A percentile compares a stretch with the other conserved stretches of the same genome.
phyloP scores from a whole-genome alignment of 305 asterid genomes.

The Salvia sclarea region DNA sequence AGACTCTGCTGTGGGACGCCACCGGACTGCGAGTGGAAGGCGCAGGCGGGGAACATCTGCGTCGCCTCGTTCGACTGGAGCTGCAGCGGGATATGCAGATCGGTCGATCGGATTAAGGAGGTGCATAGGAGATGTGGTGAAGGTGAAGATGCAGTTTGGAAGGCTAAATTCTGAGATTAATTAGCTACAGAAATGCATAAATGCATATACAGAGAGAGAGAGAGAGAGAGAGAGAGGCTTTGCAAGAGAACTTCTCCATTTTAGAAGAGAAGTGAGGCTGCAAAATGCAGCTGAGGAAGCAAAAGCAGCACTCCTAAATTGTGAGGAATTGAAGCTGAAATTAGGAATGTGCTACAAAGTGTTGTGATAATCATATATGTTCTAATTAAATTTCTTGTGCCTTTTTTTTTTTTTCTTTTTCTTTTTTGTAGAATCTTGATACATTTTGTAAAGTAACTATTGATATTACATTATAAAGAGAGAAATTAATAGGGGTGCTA shows the following conservation, averaged over 20 bases:
- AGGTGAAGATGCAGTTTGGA: constrained; percentile 71
- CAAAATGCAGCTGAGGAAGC: constrained; percentile 42
- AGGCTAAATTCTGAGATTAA: constrained; percentile 54
- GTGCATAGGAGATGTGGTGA: constrained; percentile 88
- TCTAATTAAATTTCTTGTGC: background rate
- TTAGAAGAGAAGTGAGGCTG: constrained; percentile 64
- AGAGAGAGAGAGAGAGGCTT: constrained; percentile 39
- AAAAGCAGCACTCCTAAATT: constrained; percentile 21
- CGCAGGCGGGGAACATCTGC: constrained; percentile 79
- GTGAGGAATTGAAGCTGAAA: constrained; percentile 20
- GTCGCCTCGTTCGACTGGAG: constrained; percentile 92
- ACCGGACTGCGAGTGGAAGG: constrained; percentile 96
- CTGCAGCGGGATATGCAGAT: constrained; percentile 88
- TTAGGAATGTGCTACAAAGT: constrained; percentile 6
- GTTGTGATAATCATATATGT: background rate
- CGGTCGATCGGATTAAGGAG: constrained; percentile 76
- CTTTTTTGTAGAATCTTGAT: background rate
- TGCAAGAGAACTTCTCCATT: constrained; percentile 51
- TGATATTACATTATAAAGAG: background rate
- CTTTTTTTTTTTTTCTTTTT: background rate
- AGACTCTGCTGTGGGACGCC: constrained; percentile 94
- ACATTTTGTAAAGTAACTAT: constrained; percentile 16
- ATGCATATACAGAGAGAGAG: constrained; percentile 29
- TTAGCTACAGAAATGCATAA: constrained; percentile 29
- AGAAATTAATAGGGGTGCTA: background rate